A percentile compares a stretch with the other conserved stretches of the same genome.
Evolutionary conservation across 176 grass and related monocot genomes (phyloP).

Genomic region (Cocos nucifera): DNA sequence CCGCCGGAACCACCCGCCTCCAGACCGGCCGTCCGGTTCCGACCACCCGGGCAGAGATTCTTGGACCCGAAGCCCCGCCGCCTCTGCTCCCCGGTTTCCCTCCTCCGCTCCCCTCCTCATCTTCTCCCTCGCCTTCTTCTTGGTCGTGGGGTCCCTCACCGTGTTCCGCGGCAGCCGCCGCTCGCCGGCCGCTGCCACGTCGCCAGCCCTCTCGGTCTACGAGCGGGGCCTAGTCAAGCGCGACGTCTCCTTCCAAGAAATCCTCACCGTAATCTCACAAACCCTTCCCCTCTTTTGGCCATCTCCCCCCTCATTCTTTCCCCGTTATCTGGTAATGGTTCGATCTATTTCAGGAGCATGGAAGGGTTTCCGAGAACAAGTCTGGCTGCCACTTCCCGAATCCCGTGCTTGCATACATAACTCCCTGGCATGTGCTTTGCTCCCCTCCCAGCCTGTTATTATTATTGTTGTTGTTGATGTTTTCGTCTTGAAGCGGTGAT

Average conservation of each 20-base stretch:
- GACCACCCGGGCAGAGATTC: neutral
- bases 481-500: no score
- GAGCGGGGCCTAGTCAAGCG: conserved; percentile 61
- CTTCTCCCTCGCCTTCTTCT: conserved; percentile 21
- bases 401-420: conserved; percentile 74
- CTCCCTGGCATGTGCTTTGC: conserved; percentile 44
- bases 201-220: conserved; percentile 36
- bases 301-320: neutral
- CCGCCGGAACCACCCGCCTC: conserved; percentile 30
- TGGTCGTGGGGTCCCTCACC: conserved; percentile 22
- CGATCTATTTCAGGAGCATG: conserved; percentile 21
- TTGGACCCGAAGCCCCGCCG: neutral
- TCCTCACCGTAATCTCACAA: conserved; percentile 45
- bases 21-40: conserved; percentile 14
- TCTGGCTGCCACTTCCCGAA: conserved; percentile 64
- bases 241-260: conserved; percentile 41
- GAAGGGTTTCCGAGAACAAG: conserved; percentile 39
- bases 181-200: neutral
- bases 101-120: conserved; percentile 13
- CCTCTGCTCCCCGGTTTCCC: neutral
- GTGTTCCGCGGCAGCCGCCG: conserved; percentile 36
- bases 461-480: no score
- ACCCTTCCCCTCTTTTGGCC: neutral
- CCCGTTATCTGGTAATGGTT: neutral
- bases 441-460: no score